Percentiles rank a stretch among this genome's conserved stretches.
Conservation (phyloP, 2,329 filamentous ascomycete genomes). For the Whalleya microplaca region DNA sequence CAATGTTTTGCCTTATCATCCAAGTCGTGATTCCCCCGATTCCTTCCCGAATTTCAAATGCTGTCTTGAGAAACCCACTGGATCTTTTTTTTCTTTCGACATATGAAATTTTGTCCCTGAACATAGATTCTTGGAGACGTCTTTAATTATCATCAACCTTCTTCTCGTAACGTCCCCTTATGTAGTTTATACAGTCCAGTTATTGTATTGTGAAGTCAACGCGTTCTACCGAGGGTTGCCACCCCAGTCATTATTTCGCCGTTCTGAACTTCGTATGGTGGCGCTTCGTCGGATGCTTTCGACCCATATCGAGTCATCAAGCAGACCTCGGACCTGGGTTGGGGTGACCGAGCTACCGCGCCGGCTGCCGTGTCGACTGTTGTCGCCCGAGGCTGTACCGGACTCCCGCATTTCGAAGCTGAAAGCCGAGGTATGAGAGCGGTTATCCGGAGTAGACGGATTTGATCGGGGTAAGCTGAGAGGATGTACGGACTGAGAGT, state of each 20-base stretch:
- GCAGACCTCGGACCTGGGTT: conserved; percentile 78
- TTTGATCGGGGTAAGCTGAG: conserved; percentile 57
- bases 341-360: conserved; percentile 73
- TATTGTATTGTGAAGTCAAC: neutral
- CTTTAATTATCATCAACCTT: conserved; percentile 2
- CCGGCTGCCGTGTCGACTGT: conserved; percentile 50
- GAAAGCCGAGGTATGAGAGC: conserved; percentile 56
- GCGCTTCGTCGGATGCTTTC: conserved; percentile 90
- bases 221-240: conserved; percentile 24
- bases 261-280: conserved; percentile 59
- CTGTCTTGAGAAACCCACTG: conserved; percentile 5
- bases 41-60: conserved; percentile 7
- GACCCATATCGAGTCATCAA: conserved; percentile 91
- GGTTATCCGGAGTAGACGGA: conserved; percentile 44
- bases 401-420: conserved; percentile 61
- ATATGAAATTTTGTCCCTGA: conserved; percentile 4
- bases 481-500: conserved; percentile 52
- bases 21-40: conserved; percentile 20
- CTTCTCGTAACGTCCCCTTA: conserved; percentile 12
- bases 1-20: conserved; percentile 27
- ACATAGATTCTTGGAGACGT: conserved; percentile 3
- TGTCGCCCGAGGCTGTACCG: conserved; percentile 25
- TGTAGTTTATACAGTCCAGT: conserved; percentile 11
- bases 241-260: conserved; percentile 38
- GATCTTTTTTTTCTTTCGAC: conserved; percentile 8